phyloP scores from a whole-genome alignment of 495 filamentous ascomycete genomes.

The Thozetella sp. region DNA sequence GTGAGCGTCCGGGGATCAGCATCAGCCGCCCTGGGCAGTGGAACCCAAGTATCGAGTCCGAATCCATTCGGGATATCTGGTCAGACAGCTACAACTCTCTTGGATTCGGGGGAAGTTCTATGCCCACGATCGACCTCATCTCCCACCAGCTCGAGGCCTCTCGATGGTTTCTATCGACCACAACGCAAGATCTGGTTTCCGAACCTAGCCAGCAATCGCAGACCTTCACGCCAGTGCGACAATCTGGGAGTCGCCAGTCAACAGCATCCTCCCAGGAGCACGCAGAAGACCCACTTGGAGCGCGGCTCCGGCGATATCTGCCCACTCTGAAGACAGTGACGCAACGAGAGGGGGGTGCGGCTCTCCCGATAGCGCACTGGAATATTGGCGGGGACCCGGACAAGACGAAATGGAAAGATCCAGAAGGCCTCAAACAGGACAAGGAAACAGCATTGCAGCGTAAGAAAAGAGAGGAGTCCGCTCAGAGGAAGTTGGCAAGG shows the following conservation, averaged over 20 bases:
- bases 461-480: neutral
- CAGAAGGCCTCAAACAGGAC: neutral
- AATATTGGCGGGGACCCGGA: neutral
- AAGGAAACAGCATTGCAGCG: neutral
- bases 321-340: neutral
- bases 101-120: too few relatives aligned
- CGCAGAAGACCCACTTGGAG: neutral
- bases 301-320: neutral
- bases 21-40: too few relatives aligned
- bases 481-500: neutral
- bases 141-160: too few relatives aligned
- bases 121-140: too few relatives aligned
- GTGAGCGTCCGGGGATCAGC: too few relatives aligned
- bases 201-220: too few relatives aligned
- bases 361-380: neutral
- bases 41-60: too few relatives aligned
- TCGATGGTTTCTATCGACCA: too few relatives aligned
- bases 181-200: too few relatives aligned
- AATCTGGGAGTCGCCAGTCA: neutral
- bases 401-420: neutral
- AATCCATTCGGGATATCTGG: too few relatives aligned
- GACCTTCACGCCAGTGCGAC: neutral
- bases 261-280: neutral
- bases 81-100: too few relatives aligned
- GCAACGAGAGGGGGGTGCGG: neutral